Conservation (phyloP, 257 asterid species). For the Solanum microdontum region DNA sequence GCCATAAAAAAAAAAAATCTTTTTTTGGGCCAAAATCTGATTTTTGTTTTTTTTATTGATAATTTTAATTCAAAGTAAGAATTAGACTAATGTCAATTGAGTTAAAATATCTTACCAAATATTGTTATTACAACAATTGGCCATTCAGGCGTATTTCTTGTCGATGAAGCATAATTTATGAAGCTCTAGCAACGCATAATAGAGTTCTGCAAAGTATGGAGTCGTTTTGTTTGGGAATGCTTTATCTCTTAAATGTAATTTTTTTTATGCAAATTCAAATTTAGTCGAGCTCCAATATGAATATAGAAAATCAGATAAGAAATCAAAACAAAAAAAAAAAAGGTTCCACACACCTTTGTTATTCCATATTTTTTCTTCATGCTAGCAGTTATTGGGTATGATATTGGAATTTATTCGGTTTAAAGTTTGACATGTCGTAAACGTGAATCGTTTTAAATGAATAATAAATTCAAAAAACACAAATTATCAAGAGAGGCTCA, state of each 20-base stretch:
- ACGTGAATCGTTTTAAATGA: neutral
- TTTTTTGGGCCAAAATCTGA: neutral
- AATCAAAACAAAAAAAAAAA: too few relatives aligned
- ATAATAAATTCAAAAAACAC: neutral
- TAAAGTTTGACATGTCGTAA: neutral
- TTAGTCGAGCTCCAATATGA: neutral
- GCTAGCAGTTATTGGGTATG: neutral
- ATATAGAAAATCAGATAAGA: too few relatives aligned
- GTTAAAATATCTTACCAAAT: neutral
- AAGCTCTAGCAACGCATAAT: too few relatives aligned
- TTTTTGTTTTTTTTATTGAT: neutral
- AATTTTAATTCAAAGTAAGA: neutral
- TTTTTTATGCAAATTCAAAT: too few relatives aligned
- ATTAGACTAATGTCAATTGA: neutral
- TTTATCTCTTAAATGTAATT: accelerated
- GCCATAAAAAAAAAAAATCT: too few relatives aligned
- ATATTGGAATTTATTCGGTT: too few relatives aligned
- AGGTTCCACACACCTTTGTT: neutral
- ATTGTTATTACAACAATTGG: neutral
- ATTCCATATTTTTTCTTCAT: neutral
- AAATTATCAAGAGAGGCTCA: neutral
- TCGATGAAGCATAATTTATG: neutral
- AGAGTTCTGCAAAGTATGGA: neutral
- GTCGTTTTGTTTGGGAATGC: too few relatives aligned
- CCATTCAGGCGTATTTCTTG: neutral